Conservation (phyloP, 2,329 filamentous ascomycete genomes). For the Cercospora zeae-maydis region DNA sequence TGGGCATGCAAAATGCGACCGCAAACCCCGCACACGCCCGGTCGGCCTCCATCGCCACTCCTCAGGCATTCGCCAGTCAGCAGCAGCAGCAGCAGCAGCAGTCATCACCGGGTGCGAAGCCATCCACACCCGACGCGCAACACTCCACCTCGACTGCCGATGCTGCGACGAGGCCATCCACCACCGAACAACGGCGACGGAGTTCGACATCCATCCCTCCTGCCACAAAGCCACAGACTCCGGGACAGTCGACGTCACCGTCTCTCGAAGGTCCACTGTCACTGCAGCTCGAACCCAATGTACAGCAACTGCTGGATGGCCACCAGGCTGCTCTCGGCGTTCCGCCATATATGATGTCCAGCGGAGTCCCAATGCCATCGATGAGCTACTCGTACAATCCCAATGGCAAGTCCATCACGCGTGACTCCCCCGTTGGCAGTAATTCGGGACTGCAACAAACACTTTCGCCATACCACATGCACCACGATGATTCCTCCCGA, state of each 20-base stretch:
- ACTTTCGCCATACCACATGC: constrained; percentile 13
- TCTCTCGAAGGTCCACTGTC: constrained; percentile 37
- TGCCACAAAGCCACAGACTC: constrained; percentile 18
- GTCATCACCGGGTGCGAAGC: constrained; percentile 17
- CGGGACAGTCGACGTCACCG: not conserved
- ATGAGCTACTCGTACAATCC: constrained; percentile 26
- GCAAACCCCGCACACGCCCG: constrained; percentile 39
- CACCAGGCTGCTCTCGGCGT: constrained; percentile 23
- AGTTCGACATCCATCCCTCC: not conserved
- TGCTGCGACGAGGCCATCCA: constrained; percentile 11
- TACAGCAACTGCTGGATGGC: constrained; percentile 51
- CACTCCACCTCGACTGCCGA: constrained; percentile 5
- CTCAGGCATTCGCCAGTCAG: constrained; percentile 35
- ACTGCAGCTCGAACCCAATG: constrained; percentile 50
- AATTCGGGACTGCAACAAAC: constrained; percentile 23
- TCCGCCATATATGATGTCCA: constrained; percentile 18
- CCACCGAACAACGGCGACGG: constrained; percentile 15
- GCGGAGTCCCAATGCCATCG: constrained; percentile 20
- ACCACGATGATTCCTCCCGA: constrained; percentile 5
- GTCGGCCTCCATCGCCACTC: constrained; percentile 45
- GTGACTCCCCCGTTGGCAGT: constrained; percentile 2
- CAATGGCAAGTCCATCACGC: constrained; percentile 28
- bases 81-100: constrained; percentile 35
- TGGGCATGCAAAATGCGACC: constrained; percentile 31
- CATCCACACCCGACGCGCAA: constrained; percentile 14